Percentiles rank a stretch among this genome's conserved stretches.
phyloP scores from a whole-genome alignment of 768 basidiomycete species.

The Macrolepiota fuliginosa region DNA sequence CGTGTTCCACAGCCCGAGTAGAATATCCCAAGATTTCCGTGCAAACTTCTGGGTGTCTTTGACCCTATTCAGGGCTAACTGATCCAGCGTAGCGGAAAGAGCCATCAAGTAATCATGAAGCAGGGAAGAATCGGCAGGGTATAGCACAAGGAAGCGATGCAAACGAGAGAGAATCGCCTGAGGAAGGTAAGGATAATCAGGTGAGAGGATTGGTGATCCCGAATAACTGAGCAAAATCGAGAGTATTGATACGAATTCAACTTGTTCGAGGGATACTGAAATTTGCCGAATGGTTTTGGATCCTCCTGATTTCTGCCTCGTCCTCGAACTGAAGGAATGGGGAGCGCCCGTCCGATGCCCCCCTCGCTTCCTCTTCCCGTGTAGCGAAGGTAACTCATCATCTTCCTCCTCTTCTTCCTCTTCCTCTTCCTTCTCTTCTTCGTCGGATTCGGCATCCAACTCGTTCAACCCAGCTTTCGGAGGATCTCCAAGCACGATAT shows the following conservation, averaged over 20 bases:
- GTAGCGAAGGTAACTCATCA: conserved; percentile 17
- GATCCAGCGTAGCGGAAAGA: conserved; percentile 66
- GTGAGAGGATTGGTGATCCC: conserved; percentile 53
- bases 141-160: conserved; percentile 57
- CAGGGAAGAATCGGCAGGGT: conserved; percentile 73
- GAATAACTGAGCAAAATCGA: conserved; percentile 56
- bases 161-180: conserved; percentile 51
- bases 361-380: conserved; percentile 38
- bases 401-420: conserved; percentile 29
- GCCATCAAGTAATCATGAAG: conserved; percentile 73
- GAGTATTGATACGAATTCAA: conserved; percentile 69
- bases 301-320: conserved; percentile 20
- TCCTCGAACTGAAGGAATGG: conserved; percentile 15
- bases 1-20: conserved; percentile 75
- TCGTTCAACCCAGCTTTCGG: conserved; percentile 33
- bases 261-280: conserved; percentile 53
- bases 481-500: conserved; percentile 68
- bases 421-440: conserved; percentile 27
- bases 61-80: conserved; percentile 76
- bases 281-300: conserved; percentile 19
- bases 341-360: conserved; percentile 20
- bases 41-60: conserved; percentile 61
- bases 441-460: conserved; percentile 26
- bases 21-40: conserved; percentile 52
- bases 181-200: conserved; percentile 33